A percentile compares a stretch with the other conserved stretches of the same genome.
phyloP scores from a whole-genome alignment of 192 early-diverging fungal genomes.

The Backusella australiensis region DNA sequence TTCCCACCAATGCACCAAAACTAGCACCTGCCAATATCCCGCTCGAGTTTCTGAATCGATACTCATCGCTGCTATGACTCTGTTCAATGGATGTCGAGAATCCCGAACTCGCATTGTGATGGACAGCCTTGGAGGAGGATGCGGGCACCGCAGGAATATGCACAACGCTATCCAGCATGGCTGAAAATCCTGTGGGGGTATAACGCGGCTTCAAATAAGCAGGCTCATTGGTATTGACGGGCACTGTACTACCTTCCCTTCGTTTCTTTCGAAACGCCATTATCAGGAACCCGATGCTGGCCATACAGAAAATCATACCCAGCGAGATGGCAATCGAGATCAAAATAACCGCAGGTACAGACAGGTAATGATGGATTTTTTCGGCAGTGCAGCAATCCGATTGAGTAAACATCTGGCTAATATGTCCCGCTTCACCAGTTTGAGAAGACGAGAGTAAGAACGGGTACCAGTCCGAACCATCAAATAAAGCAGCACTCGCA shows the following conservation, averaged over 20 bases:
- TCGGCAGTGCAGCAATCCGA: conserved; percentile 2
- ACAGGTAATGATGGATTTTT: conserved; percentile 20
- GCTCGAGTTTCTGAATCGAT: not conserved
- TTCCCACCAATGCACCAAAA: conserved; percentile 9
- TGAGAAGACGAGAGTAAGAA: conserved; percentile 33
- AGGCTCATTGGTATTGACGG: conserved; percentile 7
- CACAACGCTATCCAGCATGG: conserved; percentile 17
- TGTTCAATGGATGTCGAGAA: not conserved
- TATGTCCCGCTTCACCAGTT: conserved; percentile 15
- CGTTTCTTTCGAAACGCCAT: conserved; percentile 24
- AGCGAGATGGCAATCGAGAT: conserved; percentile 69
- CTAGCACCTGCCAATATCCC: not conserved
- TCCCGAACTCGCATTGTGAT: not conserved
- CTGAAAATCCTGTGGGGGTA: not conserved
- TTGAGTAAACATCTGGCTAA: conserved; percentile 24
- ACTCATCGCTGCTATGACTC: not conserved
- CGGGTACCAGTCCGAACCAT: conserved; percentile 47
- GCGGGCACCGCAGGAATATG: not conserved
- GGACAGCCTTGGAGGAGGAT: not conserved
- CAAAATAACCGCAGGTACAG: conserved; percentile 63
- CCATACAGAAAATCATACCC: conserved; percentile 61
- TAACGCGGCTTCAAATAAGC: conserved; percentile 6
- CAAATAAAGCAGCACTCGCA: conserved; percentile 43
- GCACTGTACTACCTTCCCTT: not conserved
- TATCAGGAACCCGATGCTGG: conserved; percentile 55